Evolutionary conservation across 1,139 yeast species (phyloP).

Genomic region (Geotrichum armillariae): DNA sequence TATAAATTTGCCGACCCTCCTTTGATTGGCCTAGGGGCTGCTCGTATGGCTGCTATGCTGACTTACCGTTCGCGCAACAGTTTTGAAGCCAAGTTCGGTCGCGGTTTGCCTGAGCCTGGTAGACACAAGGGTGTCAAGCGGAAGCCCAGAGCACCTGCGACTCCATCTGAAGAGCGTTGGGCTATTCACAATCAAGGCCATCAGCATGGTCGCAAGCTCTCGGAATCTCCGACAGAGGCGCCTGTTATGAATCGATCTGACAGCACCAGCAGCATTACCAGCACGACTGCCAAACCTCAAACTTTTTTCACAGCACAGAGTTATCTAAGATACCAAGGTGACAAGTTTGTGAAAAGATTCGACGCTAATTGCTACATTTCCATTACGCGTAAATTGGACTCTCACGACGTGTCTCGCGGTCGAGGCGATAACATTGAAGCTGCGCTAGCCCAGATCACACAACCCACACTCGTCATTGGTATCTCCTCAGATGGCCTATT

Average conservation of each 20-base stretch:
- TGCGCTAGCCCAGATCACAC: conserved; percentile 57
- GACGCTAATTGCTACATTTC: conserved; percentile 97
- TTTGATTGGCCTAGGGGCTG: conserved; percentile 84
- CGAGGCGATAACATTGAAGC: conserved; percentile 53
- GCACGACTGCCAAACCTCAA: conserved; percentile 55
- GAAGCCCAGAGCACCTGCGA: conserved; percentile 33
- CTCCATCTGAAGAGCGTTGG: conserved; percentile 54
- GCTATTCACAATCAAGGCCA: conserved; percentile 69
- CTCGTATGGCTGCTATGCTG: conserved; percentile 92
- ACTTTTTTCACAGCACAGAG: conserved; percentile 95
- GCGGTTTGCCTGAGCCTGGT: conserved; percentile 61
- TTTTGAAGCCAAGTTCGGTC: conserved; percentile 86
- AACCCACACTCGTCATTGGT: conserved; percentile 84
- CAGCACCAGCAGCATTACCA: conserved; percentile 18
- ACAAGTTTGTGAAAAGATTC: conserved; percentile 81
- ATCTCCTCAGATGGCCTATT: conserved; percentile 90
- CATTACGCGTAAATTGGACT: conserved; percentile 87
- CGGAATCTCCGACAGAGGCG: conserved; percentile 8
- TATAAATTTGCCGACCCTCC: conserved; percentile 79
- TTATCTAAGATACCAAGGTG: conserved; percentile 89
- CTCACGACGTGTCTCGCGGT: conserved; percentile 90
- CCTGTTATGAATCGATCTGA: conserved; percentile 22
- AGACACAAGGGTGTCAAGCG: conserved; percentile 38
- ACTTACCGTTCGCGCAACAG: conserved; percentile 92
- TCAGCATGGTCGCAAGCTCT: conserved; percentile 34